These are phyloP conservation scores for Cyberlindnera maritima DNA, from an alignment of 805 yeast species.

Conservation along the genomic window DNA sequence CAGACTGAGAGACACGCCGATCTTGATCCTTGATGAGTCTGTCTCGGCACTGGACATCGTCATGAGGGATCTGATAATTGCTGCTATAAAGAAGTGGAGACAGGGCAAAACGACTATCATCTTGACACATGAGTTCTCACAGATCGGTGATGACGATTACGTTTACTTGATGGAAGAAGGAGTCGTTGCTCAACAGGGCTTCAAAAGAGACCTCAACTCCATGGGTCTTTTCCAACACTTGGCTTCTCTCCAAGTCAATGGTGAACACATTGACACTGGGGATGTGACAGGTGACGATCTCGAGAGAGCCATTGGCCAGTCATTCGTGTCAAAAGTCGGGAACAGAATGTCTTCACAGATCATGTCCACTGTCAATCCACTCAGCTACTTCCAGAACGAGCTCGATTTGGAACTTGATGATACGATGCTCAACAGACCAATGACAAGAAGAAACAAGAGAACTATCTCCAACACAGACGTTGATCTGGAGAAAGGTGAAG, in stretches of 20 bases:
- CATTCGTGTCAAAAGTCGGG: constrained; percentile 4
- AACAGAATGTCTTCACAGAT: constrained; percentile 20
- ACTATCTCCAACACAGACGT: background rate
- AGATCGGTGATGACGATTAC: constrained; percentile 54
- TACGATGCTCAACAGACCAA: background rate
- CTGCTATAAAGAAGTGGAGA: constrained; percentile 58
- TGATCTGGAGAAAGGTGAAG: background rate
- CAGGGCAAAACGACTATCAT: constrained; percentile 70
- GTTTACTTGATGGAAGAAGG: constrained; percentile 65
- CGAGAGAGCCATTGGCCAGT: background rate
- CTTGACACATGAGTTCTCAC: constrained; percentile 72
- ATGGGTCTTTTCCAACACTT: constrained; percentile 20
- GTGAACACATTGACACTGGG: constrained; percentile 3
- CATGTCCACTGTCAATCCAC: constrained; percentile 21
- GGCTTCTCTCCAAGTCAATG: constrained; percentile 19
- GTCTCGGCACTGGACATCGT: constrained; percentile 72
- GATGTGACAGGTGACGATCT: background rate
- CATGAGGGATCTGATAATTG: constrained; percentile 44
- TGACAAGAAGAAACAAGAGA: constrained; percentile 9
- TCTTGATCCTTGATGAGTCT: constrained; percentile 83
- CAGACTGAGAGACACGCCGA: constrained; percentile 63
- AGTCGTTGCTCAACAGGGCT: constrained; percentile 43
- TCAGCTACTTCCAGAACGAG: constrained; percentile 15
- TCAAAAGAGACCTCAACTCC: constrained; percentile 31
- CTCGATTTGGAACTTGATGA: constrained; percentile 6